Evolutionary conservation across 2,329 filamentous ascomycete genomes (phyloP), one percentile per base, ranked within the genome.

Genomic region (Aspergillus chevalieri): DNA sequence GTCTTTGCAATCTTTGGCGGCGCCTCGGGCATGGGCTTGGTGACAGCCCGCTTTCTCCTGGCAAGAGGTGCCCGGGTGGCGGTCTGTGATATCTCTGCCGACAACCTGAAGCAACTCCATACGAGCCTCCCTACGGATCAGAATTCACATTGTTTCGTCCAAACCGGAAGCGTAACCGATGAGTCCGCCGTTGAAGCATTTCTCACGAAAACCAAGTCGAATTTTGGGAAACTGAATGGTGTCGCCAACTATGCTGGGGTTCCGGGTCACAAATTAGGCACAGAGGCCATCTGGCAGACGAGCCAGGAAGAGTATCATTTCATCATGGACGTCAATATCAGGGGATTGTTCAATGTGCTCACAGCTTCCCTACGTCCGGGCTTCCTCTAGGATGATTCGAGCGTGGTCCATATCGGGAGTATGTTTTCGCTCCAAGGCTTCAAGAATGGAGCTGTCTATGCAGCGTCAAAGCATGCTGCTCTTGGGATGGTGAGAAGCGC

Each of bases 251-350:
- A 45, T 10, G 47, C 47, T 14, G 47, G 34, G 10, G 19, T 22
- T 5, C 36, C 34, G 14, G 47, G 43, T 30, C n/a, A 45, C 17
- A 34, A 43, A 30, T 33, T 46, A 9, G 47, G 47, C 3, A 33
- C 36, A 4, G n/a, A 33, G 9, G 24, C 19, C 9, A 28, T 49
- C 9, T 49, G 43, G 47, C 41, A 49, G 10, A 43, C 43, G 9
- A 17, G 41, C 4, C 12, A 38, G 19, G 43, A 45, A 10, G 47
- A 49, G 33, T 49, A 45, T 26, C 41, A 49, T 9, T 41, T 41
- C 24, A 24, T 46, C 9, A 45, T 49, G 47, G 42, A 49, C 17
- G 33, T 49, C n/a, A 49, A 49, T 49, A 30, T 49, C 8, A 33
- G 22, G 28, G 43, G 43, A 9, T 15, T 21, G 4, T 49, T 49